Evolutionary conservation across 1,139 yeast species (phyloP).

Genomic region (Oligophagozyma castellii): DNA sequence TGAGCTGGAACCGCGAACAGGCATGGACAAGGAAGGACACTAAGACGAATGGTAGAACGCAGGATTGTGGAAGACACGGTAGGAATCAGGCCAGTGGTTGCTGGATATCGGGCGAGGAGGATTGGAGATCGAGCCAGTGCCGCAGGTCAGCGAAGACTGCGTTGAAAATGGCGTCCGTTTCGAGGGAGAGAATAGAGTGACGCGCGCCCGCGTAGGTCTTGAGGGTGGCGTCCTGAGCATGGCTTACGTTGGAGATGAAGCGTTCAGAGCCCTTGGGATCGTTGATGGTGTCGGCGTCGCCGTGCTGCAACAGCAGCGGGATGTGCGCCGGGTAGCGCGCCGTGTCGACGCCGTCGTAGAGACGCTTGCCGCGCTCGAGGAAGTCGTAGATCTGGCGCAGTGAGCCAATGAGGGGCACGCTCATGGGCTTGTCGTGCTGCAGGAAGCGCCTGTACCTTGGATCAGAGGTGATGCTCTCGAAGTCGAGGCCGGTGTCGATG

Average conservation of each 20-base stretch:
- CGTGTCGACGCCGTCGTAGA: slow-evolving; percentile 26
- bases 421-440: slow-evolving; percentile 30
- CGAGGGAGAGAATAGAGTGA: slow-evolving; percentile 25
- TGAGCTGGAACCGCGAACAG: too few species aligned
- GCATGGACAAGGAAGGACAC: too few species aligned
- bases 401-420: slow-evolving; percentile 33
- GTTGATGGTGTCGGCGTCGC: slow-evolving; percentile 41
- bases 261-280: slow-evolving; percentile 38
- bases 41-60: too few species aligned
- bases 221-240: slow-evolving; percentile 11
- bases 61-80: too few species aligned
- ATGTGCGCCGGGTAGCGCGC: slow-evolving; percentile 32
- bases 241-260: slow-evolving; percentile 26
- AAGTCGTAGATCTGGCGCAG: slow-evolving; percentile 49
- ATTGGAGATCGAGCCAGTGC: slow-evolving; percentile 14
- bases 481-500: slow-evolving; percentile 42
- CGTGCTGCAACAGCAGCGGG: slow-evolving; percentile 41
- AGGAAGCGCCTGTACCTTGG: slow-evolving; percentile 35
- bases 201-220: slow-evolving; percentile 24
- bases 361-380: slow-evolving; percentile 27
- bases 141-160: slow-evolving; percentile 12
- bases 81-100: too few species aligned
- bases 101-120: too few species aligned
- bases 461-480: slow-evolving; percentile 45
- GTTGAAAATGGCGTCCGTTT: slow-evolving; percentile 14